Evolutionary conservation across 805 yeast species (phyloP).

Genomic region (Teunomyces kruisii): DNA sequence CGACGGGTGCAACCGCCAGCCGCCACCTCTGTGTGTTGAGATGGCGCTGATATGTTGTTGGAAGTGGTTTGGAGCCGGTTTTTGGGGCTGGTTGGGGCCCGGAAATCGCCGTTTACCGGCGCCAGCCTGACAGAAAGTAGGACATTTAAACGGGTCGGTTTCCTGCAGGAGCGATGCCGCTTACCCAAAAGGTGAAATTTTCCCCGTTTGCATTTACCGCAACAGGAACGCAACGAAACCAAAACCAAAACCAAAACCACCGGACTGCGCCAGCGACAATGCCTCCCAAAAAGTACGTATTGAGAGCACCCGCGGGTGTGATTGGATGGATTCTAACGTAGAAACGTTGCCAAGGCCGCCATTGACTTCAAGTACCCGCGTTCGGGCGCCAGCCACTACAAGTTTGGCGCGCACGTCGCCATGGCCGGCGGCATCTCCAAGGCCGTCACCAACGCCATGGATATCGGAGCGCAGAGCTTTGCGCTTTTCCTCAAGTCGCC

Average conservation of each 20-base stretch:
- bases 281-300: conserved; percentile 13
- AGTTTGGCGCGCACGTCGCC: conserved; percentile 89
- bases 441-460: conserved; percentile 58
- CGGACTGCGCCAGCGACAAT: conserved; percentile 1
- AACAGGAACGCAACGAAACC: too few species aligned
- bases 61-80: too few species aligned
- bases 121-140: too few species aligned
- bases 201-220: too few species aligned
- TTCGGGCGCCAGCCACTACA: conserved; percentile 44
- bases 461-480: conserved; percentile 72
- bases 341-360: conserved; percentile 7
- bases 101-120: too few species aligned
- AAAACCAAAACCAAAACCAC: too few species aligned
- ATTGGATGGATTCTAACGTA: background rate
- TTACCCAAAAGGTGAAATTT: background rate
- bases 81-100: too few species aligned
- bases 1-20: too few species aligned
- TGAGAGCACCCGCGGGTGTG: background rate
- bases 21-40: too few species aligned
- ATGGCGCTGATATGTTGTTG: too few species aligned
- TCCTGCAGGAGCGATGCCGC: background rate
- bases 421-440: conserved; percentile 80
- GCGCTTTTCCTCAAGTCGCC: conserved; percentile 91
- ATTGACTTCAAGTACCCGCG: conserved; percentile 33
- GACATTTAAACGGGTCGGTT: too few species aligned